Percentiles rank a stretch among this genome's conserved stretches.
Evolutionary conservation across 345 rosid genomes (phyloP).

Genomic region (Mallotus nudiflorus): DNA sequence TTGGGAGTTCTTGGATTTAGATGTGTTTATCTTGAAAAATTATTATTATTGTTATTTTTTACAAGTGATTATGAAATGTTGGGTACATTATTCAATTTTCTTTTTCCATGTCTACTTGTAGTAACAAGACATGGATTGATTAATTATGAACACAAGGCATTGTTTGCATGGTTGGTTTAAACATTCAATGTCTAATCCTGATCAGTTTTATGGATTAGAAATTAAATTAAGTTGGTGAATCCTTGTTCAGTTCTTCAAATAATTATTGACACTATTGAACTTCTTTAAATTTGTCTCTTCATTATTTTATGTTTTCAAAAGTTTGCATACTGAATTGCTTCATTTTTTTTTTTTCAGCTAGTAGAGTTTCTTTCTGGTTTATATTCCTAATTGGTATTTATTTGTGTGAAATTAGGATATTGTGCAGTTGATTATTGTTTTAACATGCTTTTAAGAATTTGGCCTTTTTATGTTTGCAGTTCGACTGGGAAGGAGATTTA

Average conservation of each 20-base stretch:
- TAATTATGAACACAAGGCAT: too few species aligned
- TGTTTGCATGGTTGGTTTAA: too few species aligned
- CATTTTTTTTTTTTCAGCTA: not conserved
- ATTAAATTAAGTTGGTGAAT: not conserved
- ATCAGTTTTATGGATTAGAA: not conserved
- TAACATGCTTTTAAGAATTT: constrained; percentile 1
- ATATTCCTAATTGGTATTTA: not conserved
- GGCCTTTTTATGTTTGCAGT: constrained; percentile 46
- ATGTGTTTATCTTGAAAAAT: too few species aligned
- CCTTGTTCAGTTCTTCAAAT: not conserved
- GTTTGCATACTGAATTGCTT: not conserved
- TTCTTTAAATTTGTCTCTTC: not conserved
- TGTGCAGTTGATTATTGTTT: not conserved
- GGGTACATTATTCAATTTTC: too few species aligned
- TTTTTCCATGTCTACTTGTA: too few species aligned
- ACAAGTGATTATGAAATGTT: too few species aligned
- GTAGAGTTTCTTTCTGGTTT: not conserved
- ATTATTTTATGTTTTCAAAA: not conserved
- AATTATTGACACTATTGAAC: not conserved
- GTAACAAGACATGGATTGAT: too few species aligned
- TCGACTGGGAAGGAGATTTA: constrained; percentile 99
- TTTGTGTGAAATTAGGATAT: not conserved
- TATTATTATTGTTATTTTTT: too few species aligned
- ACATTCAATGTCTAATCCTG: too few species aligned
- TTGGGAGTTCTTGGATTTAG: too few species aligned